phyloP scores from a whole-genome alignment of 2,329 filamentous ascomycete genomes.

The Hypoxylon sp. region DNA sequence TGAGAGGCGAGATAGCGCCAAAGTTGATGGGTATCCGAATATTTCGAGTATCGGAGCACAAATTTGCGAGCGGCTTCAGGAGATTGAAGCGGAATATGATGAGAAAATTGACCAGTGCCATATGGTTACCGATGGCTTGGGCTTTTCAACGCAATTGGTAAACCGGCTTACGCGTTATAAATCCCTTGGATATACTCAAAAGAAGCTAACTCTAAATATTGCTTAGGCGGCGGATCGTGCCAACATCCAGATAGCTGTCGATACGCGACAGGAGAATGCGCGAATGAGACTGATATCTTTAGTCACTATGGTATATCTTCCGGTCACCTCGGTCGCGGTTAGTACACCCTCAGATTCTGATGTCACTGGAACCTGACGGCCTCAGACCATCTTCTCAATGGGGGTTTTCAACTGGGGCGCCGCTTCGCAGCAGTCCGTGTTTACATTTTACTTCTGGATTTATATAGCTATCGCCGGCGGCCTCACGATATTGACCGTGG shows the following conservation, averaged over 20 bases:
- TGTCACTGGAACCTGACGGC: neutral
- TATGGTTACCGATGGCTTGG: constrained; percentile 17
- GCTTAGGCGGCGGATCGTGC: constrained; percentile 21
- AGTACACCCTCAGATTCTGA: neutral
- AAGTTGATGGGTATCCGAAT: neutral
- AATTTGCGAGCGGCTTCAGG: constrained; percentile 23
- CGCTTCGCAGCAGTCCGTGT: neutral
- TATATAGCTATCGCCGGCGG: constrained; percentile 32
- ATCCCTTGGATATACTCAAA: neutral
- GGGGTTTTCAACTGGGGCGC: constrained; percentile 34
- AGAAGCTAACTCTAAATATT: neutral
- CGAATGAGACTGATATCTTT: constrained; percentile 36
- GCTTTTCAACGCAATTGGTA: constrained; percentile 27
- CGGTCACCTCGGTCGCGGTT: constrained; percentile 33
- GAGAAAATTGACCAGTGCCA: constrained; percentile 31
- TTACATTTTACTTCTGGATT: constrained; percentile 37
- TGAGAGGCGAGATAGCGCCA: neutral
- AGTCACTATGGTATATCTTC: constrained; percentile 36
- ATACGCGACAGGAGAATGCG: constrained; percentile 20
- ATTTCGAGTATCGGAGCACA: neutral
- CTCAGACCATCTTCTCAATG: constrained; percentile 40
- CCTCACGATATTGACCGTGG: constrained; percentile 30
- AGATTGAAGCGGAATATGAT: constrained; percentile 29
- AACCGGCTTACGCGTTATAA: too few relatives aligned
- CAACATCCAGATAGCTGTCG: constrained; percentile 23